Evolutionary conservation across 2,329 filamentous ascomycete genomes (phyloP).

Genomic region (Fusarium concolor): DNA sequence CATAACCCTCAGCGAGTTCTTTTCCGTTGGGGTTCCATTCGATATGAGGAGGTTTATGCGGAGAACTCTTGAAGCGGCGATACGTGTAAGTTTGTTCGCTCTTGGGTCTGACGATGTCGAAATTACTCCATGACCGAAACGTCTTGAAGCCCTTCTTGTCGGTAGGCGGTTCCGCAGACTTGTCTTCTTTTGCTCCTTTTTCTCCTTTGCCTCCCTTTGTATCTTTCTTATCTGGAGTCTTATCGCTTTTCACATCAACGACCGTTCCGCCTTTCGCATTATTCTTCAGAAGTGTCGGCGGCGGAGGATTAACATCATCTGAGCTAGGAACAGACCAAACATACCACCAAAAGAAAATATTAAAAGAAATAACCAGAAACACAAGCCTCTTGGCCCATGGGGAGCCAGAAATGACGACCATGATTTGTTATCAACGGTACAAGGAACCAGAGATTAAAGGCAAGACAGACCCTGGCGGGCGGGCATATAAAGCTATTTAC

Average conservation of each 20-base stretch:
- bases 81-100: constrained; percentile 29
- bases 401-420: constrained; percentile 34
- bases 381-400: constrained; percentile 31
- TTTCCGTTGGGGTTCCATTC: constrained; percentile 32
- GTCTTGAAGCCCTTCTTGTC: constrained; percentile 10
- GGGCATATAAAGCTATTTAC: constrained; percentile 22
- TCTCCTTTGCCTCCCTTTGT: not conserved
- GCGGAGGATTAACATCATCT: constrained; percentile 2
- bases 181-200: not conserved
- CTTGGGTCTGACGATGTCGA: constrained; percentile 33
- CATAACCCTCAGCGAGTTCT: constrained; percentile 41
- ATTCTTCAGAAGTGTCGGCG: not conserved
- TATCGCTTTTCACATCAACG: not conserved
- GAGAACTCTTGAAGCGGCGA: constrained; percentile 42
- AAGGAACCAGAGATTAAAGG: constrained; percentile 2
- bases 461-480: not conserved
- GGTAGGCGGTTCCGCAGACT: not conserved
- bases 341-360: constrained; percentile 28
- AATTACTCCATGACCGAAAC: constrained; percentile 35
- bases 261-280: not conserved
- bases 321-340: not conserved
- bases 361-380: constrained; percentile 8
- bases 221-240: not conserved
- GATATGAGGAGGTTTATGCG: constrained; percentile 40
- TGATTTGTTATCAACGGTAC: too few species aligned